phyloP scores from a whole-genome alignment of 169 alveolate genomes.

The Perkinsus olseni region DNA sequence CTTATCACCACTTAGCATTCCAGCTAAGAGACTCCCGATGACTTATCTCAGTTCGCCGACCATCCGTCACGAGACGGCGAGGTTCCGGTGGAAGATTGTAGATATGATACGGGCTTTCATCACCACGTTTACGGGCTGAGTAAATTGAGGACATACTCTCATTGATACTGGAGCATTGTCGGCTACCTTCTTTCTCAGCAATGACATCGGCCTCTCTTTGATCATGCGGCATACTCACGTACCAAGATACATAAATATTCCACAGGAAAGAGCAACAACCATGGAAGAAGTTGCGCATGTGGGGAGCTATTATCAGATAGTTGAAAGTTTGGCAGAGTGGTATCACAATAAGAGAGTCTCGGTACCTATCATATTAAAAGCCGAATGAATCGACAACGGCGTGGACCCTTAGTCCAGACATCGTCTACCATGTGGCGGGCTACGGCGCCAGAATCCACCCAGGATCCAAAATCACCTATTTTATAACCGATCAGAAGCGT shows the following conservation, averaged over 20 bases:
- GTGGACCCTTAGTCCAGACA: too few species aligned
- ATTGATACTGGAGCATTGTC: background rate
- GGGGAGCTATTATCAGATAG: background rate
- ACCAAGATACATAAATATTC: background rate
- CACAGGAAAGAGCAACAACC: background rate
- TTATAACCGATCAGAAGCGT: too few species aligned
- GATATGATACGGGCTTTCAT: background rate
- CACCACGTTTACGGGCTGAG: background rate
- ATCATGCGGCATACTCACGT: background rate
- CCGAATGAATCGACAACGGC: background rate
- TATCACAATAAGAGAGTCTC: background rate
- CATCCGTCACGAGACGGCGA: background rate
- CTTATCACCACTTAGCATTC: background rate
- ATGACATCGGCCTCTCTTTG: background rate
- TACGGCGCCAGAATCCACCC: too few species aligned
- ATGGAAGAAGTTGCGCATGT: background rate
- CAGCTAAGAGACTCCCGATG: background rate
- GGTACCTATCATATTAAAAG: background rate
- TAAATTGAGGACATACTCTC: background rate
- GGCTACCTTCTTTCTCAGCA: background rate
- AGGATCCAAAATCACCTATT: too few species aligned
- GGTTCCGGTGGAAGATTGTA: background rate
- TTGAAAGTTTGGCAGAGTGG: background rate
- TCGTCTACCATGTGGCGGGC: too few species aligned
- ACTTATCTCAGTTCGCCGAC: background rate